Evolutionary conservation across 2,329 filamentous ascomycete species (phyloP).

Genomic region (Arthroderma sp.): DNA sequence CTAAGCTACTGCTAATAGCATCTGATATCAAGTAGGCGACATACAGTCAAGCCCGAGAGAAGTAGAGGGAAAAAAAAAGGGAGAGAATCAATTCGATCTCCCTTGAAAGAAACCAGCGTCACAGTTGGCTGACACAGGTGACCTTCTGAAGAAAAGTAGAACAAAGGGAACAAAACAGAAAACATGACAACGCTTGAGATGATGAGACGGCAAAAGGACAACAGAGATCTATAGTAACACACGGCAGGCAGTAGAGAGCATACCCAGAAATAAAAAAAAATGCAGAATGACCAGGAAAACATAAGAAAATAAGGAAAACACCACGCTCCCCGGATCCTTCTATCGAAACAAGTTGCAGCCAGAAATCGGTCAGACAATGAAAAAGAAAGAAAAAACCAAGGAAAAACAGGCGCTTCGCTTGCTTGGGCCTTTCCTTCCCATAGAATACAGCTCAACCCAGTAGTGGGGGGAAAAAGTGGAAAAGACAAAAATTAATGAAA

Average conservation of each 20-base stretch:
- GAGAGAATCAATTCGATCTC: too few relatives aligned
- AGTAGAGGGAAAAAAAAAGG: too few relatives aligned
- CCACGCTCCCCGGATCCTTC: too few relatives aligned
- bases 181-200: too few relatives aligned
- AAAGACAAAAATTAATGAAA: neutral
- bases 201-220: too few relatives aligned
- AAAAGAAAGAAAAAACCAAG: conserved; percentile 7
- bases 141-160: neutral
- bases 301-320: too few relatives aligned
- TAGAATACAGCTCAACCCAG: neutral
- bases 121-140: neutral
- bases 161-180: neutral
- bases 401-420: neutral
- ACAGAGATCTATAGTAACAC: neutral
- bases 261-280: neutral
- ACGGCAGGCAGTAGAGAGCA: conserved; percentile 1
- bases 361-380: conserved; percentile 1
- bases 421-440: neutral
- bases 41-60: too few relatives aligned
- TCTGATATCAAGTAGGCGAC: too few relatives aligned
- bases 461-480: neutral
- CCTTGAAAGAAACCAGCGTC: too few relatives aligned
- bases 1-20: too few relatives aligned
- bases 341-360: too few relatives aligned
- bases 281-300: too few relatives aligned